A percentile compares a stretch with the other conserved stretches of the same genome.
These are phyloP conservation scores for Pyricularia pennisetigena DNA, from an alignment of 2,329 filamentous ascomycete genomes.

Conservation along the genomic window DNA sequence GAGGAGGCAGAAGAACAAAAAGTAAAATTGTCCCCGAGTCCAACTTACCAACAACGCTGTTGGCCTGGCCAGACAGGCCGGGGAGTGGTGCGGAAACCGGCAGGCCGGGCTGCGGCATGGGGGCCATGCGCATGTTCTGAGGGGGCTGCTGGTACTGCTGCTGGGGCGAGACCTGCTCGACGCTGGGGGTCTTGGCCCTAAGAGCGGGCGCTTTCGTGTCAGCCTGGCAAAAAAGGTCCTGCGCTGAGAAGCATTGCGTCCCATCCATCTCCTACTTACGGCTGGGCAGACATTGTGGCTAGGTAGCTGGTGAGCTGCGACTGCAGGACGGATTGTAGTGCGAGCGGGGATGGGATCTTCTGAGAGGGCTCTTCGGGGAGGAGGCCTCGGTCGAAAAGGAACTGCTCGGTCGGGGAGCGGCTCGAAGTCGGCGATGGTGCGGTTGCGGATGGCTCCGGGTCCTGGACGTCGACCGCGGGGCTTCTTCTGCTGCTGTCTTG, in stretches of 20 bases:
- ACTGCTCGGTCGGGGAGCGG: slow-evolving; percentile 4
- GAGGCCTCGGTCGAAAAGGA: slow-evolving; percentile 5
- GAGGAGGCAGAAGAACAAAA: too few relatives aligned
- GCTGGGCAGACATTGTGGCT: slow-evolving; percentile 5
- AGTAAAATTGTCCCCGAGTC: too few relatives aligned
- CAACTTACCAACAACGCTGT: slow-evolving; percentile 18
- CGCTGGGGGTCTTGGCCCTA: slow-evolving; percentile 2
- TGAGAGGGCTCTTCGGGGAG: slow-evolving; percentile 1
- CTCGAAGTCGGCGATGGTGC: not conserved
- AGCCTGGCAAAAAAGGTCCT: too few relatives aligned
- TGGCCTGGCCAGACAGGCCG: slow-evolving; percentile 24
- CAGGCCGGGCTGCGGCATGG: slow-evolving; percentile 9
- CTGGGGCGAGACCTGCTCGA: slow-evolving; percentile 3
- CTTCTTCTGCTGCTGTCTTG: not conserved
- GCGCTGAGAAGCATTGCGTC: too few relatives aligned
- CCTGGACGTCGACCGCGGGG: not conserved
- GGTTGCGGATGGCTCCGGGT: not conserved
- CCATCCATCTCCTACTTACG: not conserved
- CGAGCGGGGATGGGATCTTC: slow-evolving; percentile 1
- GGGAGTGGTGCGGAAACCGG: slow-evolving; percentile 18
- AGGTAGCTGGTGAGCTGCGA: slow-evolving; percentile 3
- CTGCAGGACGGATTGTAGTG: not conserved
- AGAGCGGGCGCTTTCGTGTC: not conserved
- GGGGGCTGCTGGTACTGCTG: slow-evolving; percentile 3
- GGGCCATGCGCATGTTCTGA: slow-evolving; percentile 1